Percentiles rank a stretch among this genome's conserved stretches.
These are phyloP conservation scores for Spathaspora jeffriesii DNA, from an alignment of 1,139 yeast genomes.

Conservation along the genomic window DNA sequence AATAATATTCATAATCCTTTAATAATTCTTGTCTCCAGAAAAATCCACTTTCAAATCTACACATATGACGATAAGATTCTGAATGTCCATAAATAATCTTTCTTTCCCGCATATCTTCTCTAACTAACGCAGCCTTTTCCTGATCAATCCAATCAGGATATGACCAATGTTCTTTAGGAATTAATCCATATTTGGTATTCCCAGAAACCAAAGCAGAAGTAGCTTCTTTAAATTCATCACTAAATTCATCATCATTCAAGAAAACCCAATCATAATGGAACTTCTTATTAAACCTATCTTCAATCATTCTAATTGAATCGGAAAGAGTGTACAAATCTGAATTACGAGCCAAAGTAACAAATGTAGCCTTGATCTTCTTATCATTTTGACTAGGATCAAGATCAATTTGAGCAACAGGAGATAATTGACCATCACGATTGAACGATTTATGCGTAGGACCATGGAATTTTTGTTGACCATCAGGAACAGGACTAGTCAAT, in stretches of 20 bases:
- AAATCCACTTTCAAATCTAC: conserved; percentile 90
- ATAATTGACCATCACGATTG: conserved; percentile 6
- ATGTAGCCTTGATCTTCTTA: conserved; percentile 40
- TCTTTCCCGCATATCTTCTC: conserved; percentile 52
- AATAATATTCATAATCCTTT: conserved; percentile 78
- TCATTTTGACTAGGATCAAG: conserved; percentile 16
- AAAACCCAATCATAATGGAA: conserved; percentile 50
- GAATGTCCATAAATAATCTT: conserved; percentile 63
- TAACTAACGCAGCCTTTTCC: conserved; percentile 52
- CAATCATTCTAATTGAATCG: conserved; percentile 44
- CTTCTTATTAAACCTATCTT: conserved; percentile 44
- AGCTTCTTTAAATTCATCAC: conserved; percentile 38
- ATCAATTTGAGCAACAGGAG: conserved; percentile 12
- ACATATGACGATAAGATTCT: conserved; percentile 78
- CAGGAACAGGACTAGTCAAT: background rate
- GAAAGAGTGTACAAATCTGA: conserved; percentile 34
- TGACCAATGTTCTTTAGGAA: conserved; percentile 49
- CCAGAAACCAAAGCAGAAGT: conserved; percentile 39
- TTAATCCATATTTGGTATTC: conserved; percentile 41
- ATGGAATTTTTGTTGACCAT: background rate
- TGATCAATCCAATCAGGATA: conserved; percentile 62
- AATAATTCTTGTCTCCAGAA: conserved; percentile 77
- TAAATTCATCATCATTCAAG: conserved; percentile 43
- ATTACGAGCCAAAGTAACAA: conserved; percentile 47
- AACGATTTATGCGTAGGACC: conserved; percentile 8